phyloP scores from a whole-genome alignment of 257 asterid species.

The Plantago ovata region DNA sequence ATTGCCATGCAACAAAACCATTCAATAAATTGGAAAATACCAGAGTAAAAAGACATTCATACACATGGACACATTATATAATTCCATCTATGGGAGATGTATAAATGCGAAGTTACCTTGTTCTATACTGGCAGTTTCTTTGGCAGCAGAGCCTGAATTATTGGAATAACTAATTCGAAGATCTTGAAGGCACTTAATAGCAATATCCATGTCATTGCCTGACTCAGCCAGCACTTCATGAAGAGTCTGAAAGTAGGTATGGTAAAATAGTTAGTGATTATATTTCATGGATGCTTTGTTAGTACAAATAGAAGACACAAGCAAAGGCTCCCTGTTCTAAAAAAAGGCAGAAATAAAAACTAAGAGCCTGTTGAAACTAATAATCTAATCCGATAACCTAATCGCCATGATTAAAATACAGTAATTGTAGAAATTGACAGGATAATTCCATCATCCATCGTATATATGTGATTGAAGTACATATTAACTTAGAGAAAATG shows the following conservation, averaged over 20 bases:
- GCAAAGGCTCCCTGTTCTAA: background rate
- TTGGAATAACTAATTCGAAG: conserved; percentile 35
- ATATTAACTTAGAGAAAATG: too few relatives aligned
- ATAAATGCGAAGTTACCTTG: conserved; percentile 30
- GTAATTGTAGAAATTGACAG: too few relatives aligned
- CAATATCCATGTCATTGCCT: conserved; percentile 47
- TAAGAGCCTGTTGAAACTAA: too few relatives aligned
- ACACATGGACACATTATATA: background rate
- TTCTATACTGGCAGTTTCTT: conserved; percentile 30
- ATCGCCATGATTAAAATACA: too few relatives aligned
- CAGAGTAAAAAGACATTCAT: too few relatives aligned
- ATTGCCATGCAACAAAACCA: too few relatives aligned
- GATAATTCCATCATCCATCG: too few relatives aligned
- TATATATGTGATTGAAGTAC: too few relatives aligned
- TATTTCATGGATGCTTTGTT: background rate
- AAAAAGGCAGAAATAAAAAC: too few relatives aligned
- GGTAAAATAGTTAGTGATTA: conserved; percentile 14
- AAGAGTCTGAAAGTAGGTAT: conserved; percentile 45
- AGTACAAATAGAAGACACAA: background rate
- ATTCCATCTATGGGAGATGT: background rate
- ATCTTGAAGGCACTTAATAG: conserved; percentile 46
- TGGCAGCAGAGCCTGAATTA: conserved; percentile 28
- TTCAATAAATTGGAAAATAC: too few relatives aligned
- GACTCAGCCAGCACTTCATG: conserved; percentile 57
- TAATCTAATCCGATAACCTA: too few relatives aligned